phyloP scores from a whole-genome alignment of 345 rosid species.

The Gossypium australe region DNA sequence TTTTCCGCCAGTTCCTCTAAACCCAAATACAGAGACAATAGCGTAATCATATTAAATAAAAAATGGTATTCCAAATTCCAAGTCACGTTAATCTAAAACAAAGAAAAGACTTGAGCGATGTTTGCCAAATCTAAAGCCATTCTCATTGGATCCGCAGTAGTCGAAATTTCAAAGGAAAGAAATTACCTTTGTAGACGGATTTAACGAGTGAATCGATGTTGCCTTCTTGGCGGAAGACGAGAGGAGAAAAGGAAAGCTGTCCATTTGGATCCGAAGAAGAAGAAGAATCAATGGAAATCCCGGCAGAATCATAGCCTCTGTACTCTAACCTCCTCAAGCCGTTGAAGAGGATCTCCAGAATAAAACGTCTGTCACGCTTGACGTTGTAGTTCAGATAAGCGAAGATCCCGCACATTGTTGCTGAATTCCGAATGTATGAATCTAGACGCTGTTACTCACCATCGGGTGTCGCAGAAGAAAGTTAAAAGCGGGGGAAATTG shows the following conservation, averaged over 20 bases:
- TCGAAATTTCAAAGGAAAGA: background rate
- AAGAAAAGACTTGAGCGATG: background rate
- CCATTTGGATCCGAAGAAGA: background rate
- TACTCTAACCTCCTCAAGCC: conserved; percentile 42
- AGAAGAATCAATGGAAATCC: conserved; percentile 25
- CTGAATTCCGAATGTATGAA: background rate
- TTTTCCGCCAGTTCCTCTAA: background rate
- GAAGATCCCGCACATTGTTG: conserved; percentile 39
- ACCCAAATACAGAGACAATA: background rate
- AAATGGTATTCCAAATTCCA: background rate
- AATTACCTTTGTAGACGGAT: conserved; percentile 33
- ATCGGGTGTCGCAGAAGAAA: background rate
- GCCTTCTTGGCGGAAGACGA: conserved; percentile 43
- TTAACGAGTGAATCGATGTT: conserved; percentile 47
- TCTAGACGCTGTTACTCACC: background rate
- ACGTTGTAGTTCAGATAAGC: conserved; percentile 39
- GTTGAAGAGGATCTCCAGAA: conserved; percentile 38
- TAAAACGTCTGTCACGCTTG: conserved; percentile 29
- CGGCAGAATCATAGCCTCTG: conserved; percentile 44
- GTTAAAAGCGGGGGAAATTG: background rate
- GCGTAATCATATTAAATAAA: background rate
- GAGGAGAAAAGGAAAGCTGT: conserved; percentile 9
- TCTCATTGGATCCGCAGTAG: background rate
- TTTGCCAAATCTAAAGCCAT: background rate
- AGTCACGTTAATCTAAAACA: background rate